phyloP scores from a whole-genome alignment of 495 filamentous ascomycete species.

The Pseudoneurospora amorphoporcata region DNA sequence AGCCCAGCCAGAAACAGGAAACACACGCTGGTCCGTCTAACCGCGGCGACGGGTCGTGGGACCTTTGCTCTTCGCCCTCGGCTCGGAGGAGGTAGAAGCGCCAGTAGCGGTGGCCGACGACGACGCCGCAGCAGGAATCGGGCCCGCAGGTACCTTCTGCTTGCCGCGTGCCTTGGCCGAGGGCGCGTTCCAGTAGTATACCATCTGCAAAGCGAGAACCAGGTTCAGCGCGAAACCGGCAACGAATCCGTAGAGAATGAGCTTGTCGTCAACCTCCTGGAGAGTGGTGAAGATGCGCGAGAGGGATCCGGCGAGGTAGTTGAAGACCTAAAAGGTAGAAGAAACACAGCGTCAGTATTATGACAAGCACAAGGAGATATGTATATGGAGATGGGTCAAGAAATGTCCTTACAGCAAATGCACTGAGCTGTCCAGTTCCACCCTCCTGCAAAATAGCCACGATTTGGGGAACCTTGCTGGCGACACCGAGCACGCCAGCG shows the following conservation, averaged over 20 bases:
- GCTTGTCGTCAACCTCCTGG: slow-evolving; percentile 88
- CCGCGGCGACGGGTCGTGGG: slow-evolving; percentile 46
- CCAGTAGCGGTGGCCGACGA: slow-evolving; percentile 22
- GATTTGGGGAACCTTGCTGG: slow-evolving; percentile 91
- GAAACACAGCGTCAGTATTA: not conserved
- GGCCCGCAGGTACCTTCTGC: slow-evolving; percentile 26
- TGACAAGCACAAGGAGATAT: not conserved
- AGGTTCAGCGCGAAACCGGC: slow-evolving; percentile 81
- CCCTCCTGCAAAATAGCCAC: slow-evolving; percentile 69
- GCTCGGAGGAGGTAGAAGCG: not conserved
- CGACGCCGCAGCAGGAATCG: not conserved
- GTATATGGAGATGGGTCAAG: not conserved
- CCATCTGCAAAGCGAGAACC: slow-evolving; percentile 80
- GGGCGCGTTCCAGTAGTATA: slow-evolving; percentile 88
- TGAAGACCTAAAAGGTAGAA: slow-evolving; percentile 64
- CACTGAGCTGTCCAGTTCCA: slow-evolving; percentile 88
- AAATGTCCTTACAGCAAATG: slow-evolving; percentile 68
- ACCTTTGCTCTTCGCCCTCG: slow-evolving; percentile 36
- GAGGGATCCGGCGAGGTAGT: slow-evolving; percentile 86
- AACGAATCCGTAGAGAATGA: slow-evolving; percentile 89
- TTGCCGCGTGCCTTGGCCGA: slow-evolving; percentile 44
- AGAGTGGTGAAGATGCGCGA: slow-evolving; percentile 94
- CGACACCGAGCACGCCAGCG: slow-evolving; percentile 70
- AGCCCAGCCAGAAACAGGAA: not conserved
- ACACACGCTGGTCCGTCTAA: slow-evolving; percentile 13